Evolutionary conservation across 805 yeast species (phyloP).

Genomic region (Ogataea chonburiensis): DNA sequence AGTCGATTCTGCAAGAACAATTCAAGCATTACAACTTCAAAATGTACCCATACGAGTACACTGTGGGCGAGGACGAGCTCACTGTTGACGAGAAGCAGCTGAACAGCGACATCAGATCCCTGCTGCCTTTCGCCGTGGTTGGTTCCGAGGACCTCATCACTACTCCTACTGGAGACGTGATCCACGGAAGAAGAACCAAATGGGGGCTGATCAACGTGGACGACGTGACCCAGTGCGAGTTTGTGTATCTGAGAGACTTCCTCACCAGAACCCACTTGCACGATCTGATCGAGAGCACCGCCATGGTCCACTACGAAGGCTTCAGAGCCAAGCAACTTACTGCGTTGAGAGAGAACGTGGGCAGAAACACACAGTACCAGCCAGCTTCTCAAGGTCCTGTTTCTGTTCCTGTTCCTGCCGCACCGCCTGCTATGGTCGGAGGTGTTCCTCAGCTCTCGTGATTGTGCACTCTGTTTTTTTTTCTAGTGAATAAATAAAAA

Average conservation of each 20-base stretch:
- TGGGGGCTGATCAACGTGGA: conserved; percentile 95
- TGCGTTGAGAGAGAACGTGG: conserved; percentile 90
- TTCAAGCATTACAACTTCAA: conserved; percentile 69
- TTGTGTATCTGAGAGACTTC: conserved; percentile 89
- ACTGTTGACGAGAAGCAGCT: conserved; percentile 71
- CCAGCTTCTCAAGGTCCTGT: conserved; percentile 7
- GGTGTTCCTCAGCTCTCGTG: conserved; percentile 15
- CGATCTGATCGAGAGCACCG: conserved; percentile 91
- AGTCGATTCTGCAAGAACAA: conserved; percentile 74
- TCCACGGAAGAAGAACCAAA: conserved; percentile 87
- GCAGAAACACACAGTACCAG: conserved; percentile 37
- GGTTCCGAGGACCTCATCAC: conserved; percentile 79
- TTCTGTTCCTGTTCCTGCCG: conserved; percentile 7
- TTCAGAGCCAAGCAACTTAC: conserved; percentile 93
- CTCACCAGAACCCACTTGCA: conserved; percentile 93
- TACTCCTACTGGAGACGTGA: conserved; percentile 70
- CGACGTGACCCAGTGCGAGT: conserved; percentile 94
- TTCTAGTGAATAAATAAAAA: conserved; percentile 9
- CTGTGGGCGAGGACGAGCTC: conserved; percentile 35
- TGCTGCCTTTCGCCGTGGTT: conserved; percentile 91
- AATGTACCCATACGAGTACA: conserved; percentile 76
- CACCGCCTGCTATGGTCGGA: conserved; percentile 7
- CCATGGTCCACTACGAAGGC: conserved; percentile 83
- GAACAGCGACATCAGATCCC: conserved; percentile 68
- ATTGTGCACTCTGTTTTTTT: conserved; percentile 8